Base-by-base conservation (phyloP, 2,329 filamentous ascomycete species). In the Phialophora chinensis region DNA sequence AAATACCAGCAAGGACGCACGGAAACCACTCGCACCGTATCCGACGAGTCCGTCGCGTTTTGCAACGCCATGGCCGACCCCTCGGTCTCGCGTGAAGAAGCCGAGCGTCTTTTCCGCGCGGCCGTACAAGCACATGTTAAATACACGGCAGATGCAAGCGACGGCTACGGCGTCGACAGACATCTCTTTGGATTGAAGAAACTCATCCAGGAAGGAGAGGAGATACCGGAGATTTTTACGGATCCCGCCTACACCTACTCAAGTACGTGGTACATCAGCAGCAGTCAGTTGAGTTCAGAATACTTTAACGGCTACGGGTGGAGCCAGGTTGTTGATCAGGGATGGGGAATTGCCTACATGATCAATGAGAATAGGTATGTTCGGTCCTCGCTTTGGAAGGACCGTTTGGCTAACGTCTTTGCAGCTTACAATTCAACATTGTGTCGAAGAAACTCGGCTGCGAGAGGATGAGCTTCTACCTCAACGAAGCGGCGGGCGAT, bases 231-330 rank as follows among this genome's bases (percentile, higher is more conserved):
- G 23, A 86, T 99, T 67, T 99, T 91, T 83, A 86, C 90, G 77
- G 95, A 99, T 77, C 92, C 93, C 0, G 90, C 93, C 2, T 98
- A 86, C 78, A 77, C 81, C 3, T 99, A 98, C 84, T 93, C 90
- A 66, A 84, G 86, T 75, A 92, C 90, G 14, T 99, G 95, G 95
- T 97, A 88, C 81, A 84, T 99, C 66, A 94, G 90, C 31, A 92
- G 89, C 31, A 92, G 88, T 68, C 96, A 99, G 83, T 83, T 99
- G 77, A 95, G 91, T 80, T 93, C 90, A 38, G 96, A 99, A 83
- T 97, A 91, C 84, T 99, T 98, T 82, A 99, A 99, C 78, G 95
- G 96, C 27, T 99, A 99, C 80, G 95, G 95, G 54, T 99, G 95
- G 95, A 95, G 91, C 77, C 94, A 99, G 83, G 95, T 99, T 60